These are phyloP conservation scores for Stellera chamaejasme DNA, from an alignment of 345 rosid genomes.

Conservation along the genomic window DNA sequence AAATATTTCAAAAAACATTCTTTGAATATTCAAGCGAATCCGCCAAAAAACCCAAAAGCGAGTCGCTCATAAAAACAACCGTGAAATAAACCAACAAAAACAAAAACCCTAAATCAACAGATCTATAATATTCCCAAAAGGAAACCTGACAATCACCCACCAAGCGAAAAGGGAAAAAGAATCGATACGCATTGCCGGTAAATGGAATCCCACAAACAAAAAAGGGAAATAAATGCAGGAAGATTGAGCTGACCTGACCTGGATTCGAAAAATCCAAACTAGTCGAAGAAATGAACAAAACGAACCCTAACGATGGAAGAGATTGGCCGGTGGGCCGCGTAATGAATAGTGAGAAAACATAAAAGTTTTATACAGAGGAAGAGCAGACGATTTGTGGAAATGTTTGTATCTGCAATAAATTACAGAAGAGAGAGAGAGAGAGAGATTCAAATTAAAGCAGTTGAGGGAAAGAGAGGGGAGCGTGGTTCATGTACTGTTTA, in stretches of 20 bases:
- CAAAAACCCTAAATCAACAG: conserved; percentile 6
- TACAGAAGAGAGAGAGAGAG: neutral
- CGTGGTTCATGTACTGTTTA: neutral
- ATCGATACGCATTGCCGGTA: neutral
- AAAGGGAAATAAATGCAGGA: neutral
- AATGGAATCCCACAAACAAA: neutral
- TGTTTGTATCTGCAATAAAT: conserved; percentile 8
- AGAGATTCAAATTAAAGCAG: conserved; percentile 39
- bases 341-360: neutral
- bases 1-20: neutral
- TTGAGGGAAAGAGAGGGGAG: conserved; percentile 16
- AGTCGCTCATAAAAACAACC: neutral
- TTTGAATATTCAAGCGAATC: neutral
- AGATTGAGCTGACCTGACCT: conserved; percentile 13
- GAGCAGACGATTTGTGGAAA: neutral
- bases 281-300: neutral
- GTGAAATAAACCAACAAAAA: neutral
- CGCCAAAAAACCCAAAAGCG: neutral
- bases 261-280: conserved; percentile 2
- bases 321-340: neutral
- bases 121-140: conserved; percentile 23
- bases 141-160: conserved; percentile 4
- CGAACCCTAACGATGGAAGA: conserved; percentile 1
- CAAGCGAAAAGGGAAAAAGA: neutral
- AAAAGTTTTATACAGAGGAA: neutral